Evolutionary conservation across 2,329 filamentous ascomycete genomes (phyloP).

Genomic region (Trichophyton schoenleinii): DNA sequence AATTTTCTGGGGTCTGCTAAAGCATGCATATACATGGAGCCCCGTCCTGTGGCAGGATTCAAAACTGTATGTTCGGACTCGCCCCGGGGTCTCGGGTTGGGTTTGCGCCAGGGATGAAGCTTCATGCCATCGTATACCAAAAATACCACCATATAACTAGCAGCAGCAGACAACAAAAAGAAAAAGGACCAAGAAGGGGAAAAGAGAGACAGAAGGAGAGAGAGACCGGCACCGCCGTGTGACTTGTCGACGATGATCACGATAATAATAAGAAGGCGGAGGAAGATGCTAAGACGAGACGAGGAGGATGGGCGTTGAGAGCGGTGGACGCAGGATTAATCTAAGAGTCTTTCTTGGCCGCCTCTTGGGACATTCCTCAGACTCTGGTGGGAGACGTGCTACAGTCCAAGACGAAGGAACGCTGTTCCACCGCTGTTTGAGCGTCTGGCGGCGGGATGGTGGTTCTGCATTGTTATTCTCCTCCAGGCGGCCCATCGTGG

Average conservation of each 20-base stretch:
- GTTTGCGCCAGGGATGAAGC: neutral
- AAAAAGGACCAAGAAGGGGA: too few relatives aligned
- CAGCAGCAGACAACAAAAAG: neutral
- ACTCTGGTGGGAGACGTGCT: neutral
- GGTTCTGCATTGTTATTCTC: too few relatives aligned
- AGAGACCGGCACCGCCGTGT: neutral
- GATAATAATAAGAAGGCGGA: neutral
- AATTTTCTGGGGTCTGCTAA: neutral
- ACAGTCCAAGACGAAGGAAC: neutral
- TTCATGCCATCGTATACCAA: neutral
- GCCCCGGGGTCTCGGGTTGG: neutral
- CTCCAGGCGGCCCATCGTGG: too few relatives aligned
- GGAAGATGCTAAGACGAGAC: neutral
- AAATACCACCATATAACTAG: neutral
- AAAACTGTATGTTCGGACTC: neutral
- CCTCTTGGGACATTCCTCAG: neutral
- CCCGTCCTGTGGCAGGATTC: neutral
- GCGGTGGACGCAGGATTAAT: neutral
- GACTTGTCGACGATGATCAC: neutral
- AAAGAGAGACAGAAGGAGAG: neutral
- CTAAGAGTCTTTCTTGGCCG: constrained; percentile 1
- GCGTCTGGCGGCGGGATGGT: neutral
- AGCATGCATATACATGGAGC: neutral
- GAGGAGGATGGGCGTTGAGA: neutral
- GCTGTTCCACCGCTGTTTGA: neutral